A percentile compares a stretch with the other conserved stretches of the same genome.
Conservation (phyloP, 768 basidiomycete genomes). For the Sarcomyxa edulis region DNA sequence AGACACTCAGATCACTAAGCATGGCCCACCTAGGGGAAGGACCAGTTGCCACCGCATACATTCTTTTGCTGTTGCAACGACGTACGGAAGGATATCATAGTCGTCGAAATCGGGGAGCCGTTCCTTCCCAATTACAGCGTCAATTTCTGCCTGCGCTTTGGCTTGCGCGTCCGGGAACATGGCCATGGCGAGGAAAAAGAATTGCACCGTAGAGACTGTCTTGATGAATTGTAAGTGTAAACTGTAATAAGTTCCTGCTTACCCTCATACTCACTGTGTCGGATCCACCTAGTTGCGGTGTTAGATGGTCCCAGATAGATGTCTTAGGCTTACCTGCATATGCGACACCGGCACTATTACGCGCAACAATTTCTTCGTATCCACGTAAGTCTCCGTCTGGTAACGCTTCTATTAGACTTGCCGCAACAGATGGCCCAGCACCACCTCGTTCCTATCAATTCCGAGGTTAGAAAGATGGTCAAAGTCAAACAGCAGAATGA, state of each 20-base stretch:
- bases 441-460: constrained; percentile 1
- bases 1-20: no score
- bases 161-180: constrained; percentile 14
- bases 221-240: no score
- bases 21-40: background rate
- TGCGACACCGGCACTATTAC: constrained; percentile 4
- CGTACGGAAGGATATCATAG: constrained; percentile 14
- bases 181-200: constrained; percentile 14
- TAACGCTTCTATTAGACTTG: constrained; percentile 3
- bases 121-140: constrained; percentile 22
- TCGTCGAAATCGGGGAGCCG: constrained; percentile 21
- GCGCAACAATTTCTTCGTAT: constrained; percentile 5
- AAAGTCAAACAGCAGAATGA: background rate
- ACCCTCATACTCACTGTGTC: no score
- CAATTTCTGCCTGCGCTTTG: constrained; percentile 31
- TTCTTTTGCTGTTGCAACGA: constrained; percentile 19
- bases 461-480: background rate
- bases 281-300: constrained; percentile 26
- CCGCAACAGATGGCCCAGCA: constrained; percentile 4
- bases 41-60: constrained; percentile 17
- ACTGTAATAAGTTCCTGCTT: no score
- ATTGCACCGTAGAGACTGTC: constrained; percentile 9
- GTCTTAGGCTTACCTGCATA: constrained; percentile 3
- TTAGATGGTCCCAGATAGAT: background rate
- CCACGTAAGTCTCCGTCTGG: constrained; percentile 2